Evolutionary conservation across 2,329 filamentous ascomycete species (phyloP).

Genomic region (Talaromyces sp.): DNA sequence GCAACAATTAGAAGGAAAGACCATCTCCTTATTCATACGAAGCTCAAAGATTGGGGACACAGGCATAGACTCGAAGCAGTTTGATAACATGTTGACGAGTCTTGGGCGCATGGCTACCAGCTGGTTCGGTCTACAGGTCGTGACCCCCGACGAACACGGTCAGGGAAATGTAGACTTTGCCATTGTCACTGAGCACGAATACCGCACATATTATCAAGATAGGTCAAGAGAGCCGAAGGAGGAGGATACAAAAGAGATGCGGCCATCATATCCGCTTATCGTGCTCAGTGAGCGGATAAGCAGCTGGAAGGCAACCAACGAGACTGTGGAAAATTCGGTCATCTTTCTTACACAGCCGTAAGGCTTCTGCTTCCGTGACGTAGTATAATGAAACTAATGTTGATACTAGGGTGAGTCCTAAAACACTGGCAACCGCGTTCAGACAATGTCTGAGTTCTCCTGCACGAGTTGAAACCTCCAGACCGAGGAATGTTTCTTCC

Average conservation of each 20-base stretch:
- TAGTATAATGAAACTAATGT: not conserved
- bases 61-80: not conserved
- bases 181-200: not conserved
- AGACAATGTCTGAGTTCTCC: not conserved
- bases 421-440: not conserved
- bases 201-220: not conserved
- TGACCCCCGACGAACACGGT: not conserved
- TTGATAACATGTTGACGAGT: not conserved
- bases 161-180: not conserved
- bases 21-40: not conserved
- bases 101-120: not conserved
- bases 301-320: not conserved
- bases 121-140: not conserved
- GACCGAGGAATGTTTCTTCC: not conserved
- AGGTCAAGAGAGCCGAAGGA: not conserved
- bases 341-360: not conserved
- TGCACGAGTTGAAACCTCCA: not conserved
- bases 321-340: not conserved
- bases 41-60: not conserved
- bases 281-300: not conserved
- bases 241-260: not conserved
- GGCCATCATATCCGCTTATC: not conserved
- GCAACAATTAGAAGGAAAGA: not conserved
- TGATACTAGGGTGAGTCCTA: not conserved
- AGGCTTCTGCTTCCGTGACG: not conserved